Base-by-base conservation (phyloP, 352 stramenopile species). In the Elongisporangium undulatum region DNA sequence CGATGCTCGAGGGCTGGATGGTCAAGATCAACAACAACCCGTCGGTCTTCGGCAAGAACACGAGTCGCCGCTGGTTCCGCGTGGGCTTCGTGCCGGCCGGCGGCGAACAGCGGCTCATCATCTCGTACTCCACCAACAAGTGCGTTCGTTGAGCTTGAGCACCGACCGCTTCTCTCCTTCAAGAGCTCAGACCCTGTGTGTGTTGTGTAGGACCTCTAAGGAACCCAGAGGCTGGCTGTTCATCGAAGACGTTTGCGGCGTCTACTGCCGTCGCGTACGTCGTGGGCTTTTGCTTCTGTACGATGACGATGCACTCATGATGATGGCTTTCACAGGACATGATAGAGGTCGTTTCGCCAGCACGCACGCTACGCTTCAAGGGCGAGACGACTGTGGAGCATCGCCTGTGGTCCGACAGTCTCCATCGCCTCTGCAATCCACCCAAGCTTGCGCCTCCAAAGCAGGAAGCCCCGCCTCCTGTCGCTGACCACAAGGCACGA, bases 11-110 rank as follows among this genome's bases (percentile, higher is more conserved):
- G 63, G 85, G 85, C 26, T 94, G 82, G 82, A 89, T 94, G 81
- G 59, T 89, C 65, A 94, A 94, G 64, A 89, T 92, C 77, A 90
- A 94, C 61, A 92, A 68, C 75, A 92, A 92, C 26, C 82, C 79
- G 52, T 87, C 76, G 23, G 72, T 92, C 65, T 94, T 94, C 34
- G 81, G 82, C 58, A 90, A 89, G 63, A 84, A 70, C 62, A 82
- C 67, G 63, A 91, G 80, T 53, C 80, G 84, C 3, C 68, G 85
- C 5, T 94, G 85, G 85, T 94, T 94, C 73, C 77, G 79, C 54
- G 80, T 94, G 41, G 75, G 68, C 49, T 88, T 85, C 22, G 72
- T 85, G 5, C 62, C 74, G 0, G 70, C 65, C 0, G 59, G 79
- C 8, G 67, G 68, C 20, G 72, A 85, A 9, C 69, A 90, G 54